Evolutionary conservation across 2,329 filamentous ascomycete genomes (phyloP), one percentile per base, ranked within the genome.

Genomic region (Pseudocercospora eumusae): DNA sequence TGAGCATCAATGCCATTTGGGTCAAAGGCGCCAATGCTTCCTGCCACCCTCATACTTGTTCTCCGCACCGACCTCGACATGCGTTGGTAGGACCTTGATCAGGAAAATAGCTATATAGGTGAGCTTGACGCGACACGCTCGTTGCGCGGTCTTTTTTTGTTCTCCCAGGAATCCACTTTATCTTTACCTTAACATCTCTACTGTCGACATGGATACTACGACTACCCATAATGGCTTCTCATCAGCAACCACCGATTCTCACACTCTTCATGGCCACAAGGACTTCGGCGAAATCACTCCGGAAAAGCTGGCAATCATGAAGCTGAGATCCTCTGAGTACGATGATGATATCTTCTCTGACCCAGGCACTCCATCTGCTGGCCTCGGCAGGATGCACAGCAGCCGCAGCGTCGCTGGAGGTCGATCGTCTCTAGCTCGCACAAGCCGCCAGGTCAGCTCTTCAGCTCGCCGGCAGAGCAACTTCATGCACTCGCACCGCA

Each of bases 401-500:
- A 58, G 50, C 31, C 49, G 50, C 31, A 50, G 45, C n/a, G 57
- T 56, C 31, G 58, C 57, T 21, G 58, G 61, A 36, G 53, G 55
- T 10, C 56, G 64, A 11, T 56, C 60, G 25, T 60, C 57, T 52
- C 49, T 65, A 47, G 60, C 66, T 21, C 66, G 66, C 44, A 63
- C 64, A 10, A 62, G 53, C 54, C 63, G 65, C 25, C 59, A 67
- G 40, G 55, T 67, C 45, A 68, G 65, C 57, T 66, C 62, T 36
- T 59, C 60, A 15, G 64, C 66, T 11, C 65, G 66, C 45, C 63
- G 68, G 4, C 57, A 64, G n/a, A 66, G 64, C 60, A 67, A 66
- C n/a, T 68, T 68, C 61, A 63, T 70, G 54, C 64, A 66, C 50
- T 63, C 63, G 40, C 69, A 71, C 60, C 67, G 68, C 45, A 67